Evolutionary conservation across 2,329 filamentous ascomycete species (phyloP), one percentile per base, ranked within the genome.

Genomic region (Apiospora rasikravindrae): DNA sequence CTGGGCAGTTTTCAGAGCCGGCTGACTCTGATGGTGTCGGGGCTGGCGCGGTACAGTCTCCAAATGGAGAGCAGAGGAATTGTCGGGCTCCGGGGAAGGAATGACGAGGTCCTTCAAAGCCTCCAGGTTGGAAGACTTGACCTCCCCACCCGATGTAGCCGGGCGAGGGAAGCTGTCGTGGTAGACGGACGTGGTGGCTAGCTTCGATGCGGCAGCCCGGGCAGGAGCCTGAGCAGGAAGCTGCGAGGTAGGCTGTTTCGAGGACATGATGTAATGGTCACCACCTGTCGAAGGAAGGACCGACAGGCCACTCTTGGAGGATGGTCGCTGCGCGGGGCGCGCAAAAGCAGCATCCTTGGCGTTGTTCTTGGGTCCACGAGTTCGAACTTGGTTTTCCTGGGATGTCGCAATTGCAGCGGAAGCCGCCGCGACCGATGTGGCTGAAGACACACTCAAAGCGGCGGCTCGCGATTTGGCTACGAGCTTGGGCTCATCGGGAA

Each of bases 11-110:
- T 86, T 87, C 69, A 89, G 82, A 71, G 86, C 83, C 14, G 88
- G 87, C 78, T 89, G 88, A 77, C 87, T 89, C 78, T 85, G 88
- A 81, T 86, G 81, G 69, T 89, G 87, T 45, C 87, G 86, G 16
- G 81, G 81, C 47, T 73, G 68, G 47, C 68, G 68, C 14, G 42
- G 42, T 45, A 19, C 44, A 68, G 42, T 40, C 40, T 44, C 40
- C 66, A 22, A 22, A 13, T 69, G 42, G 22, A 49, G 16, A 69
- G 67, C 67, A 19, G 57, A 40, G 26, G 45, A 37, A 33, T 33
- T 70, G 66, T 22, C 67, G 45, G 64, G 47, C 67, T 68, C 22
- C 49, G 19, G 19, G 4, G 42, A 70, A 66, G 69, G 51, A 37
- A 66, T 47, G 42, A 66, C 22, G 8, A 42, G 53, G 37, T 33